These are phyloP conservation scores for Fomes fomentarius DNA, from an alignment of 1,284 basidiomycete species.

Conservation along the genomic window DNA sequence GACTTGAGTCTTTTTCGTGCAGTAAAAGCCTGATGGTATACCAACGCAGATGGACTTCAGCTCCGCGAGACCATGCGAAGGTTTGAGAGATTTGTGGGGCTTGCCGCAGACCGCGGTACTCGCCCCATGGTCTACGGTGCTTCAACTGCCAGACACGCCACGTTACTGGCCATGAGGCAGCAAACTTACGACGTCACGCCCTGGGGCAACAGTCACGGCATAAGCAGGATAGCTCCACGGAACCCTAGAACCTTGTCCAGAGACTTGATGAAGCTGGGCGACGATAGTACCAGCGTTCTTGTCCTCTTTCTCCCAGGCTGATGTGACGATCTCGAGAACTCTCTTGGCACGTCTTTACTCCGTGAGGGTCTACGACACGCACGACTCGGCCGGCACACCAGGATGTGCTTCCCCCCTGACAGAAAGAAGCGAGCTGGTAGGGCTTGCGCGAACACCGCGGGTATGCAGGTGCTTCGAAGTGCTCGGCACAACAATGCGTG, in stretches of 20 bases:
- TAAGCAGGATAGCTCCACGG: background rate
- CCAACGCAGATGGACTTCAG: too few species aligned
- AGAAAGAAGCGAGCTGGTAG: background rate
- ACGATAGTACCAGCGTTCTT: background rate
- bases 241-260: background rate
- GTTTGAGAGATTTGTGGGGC: too few species aligned
- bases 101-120: too few species aligned
- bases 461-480: background rate
- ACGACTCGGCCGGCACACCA: background rate
- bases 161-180: background rate
- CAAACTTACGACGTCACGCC: background rate
- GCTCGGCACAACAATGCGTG: background rate
- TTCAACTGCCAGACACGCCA: background rate
- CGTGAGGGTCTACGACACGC: too few species aligned
- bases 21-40: too few species aligned
- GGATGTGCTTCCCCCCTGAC: background rate
- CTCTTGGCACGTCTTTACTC: too few species aligned
- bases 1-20: too few species aligned
- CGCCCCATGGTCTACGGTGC: too few species aligned
- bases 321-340: background rate
- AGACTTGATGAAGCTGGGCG: background rate
- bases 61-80: too few species aligned
- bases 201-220: background rate
- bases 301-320: background rate
- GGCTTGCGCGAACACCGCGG: background rate